Evolutionary conservation across 78 protist species (phyloP).

Genomic region (Dictyostelium brefeldianum): DNA sequence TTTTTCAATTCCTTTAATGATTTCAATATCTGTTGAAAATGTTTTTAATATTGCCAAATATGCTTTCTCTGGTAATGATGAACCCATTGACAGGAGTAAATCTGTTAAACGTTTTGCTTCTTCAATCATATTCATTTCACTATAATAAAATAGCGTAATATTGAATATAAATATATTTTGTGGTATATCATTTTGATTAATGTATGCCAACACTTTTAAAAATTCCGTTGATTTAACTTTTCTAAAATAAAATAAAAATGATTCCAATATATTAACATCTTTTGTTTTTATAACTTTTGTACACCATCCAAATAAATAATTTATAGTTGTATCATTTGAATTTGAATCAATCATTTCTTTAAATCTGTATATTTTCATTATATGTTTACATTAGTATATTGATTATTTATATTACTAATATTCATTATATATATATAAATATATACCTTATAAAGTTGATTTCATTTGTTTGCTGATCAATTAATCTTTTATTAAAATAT

Average conservation of each 20-base stretch:
- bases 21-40: neutral
- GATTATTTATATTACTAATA: no score
- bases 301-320: slow-evolving; percentile 1
- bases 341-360: neutral
- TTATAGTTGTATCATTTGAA: neutral
- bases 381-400: no score
- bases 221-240: neutral
- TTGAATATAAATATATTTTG: slow-evolving; percentile 1
- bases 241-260: slow-evolving; percentile 4
- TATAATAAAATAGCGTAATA: neutral
- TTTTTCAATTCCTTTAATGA: neutral
- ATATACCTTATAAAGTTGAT: neutral
- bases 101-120: neutral
- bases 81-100: neutral
- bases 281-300: neutral
- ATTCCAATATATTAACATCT: neutral
- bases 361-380: no score
- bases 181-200: slow-evolving; percentile 10
- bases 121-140: neutral
- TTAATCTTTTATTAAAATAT: neutral
- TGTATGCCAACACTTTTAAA: neutral
- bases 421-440: neutral
- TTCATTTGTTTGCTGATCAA: neutral
- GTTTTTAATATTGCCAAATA: neutral
- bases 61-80: neutral